These are phyloP conservation scores for Nigrospora sphaerica DNA, from an alignment of 2,329 filamentous ascomycete species.

Conservation along the genomic window DNA sequence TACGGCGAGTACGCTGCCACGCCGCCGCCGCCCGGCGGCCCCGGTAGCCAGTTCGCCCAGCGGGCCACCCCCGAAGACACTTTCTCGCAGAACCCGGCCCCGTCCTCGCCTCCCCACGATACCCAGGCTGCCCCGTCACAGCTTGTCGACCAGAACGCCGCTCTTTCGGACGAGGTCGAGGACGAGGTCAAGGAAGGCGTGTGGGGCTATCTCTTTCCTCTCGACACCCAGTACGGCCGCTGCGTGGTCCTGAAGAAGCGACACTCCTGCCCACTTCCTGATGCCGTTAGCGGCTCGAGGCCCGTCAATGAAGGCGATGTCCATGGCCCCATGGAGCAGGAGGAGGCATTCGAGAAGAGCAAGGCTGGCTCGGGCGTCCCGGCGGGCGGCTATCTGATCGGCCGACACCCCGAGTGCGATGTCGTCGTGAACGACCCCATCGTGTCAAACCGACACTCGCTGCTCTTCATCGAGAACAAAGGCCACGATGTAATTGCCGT, in stretches of 20 bases:
- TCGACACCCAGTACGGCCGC: constrained; percentile 63
- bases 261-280: constrained; percentile 58
- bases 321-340: constrained; percentile 42
- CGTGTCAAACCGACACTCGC: constrained; percentile 80
- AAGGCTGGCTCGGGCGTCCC: constrained; percentile 51
- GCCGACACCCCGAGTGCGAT: constrained; percentile 89
- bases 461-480: constrained; percentile 58
- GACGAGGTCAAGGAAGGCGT: constrained; percentile 80
- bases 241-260: constrained; percentile 70
- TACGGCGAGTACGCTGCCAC: constrained; percentile 67
- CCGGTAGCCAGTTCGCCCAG: constrained; percentile 46
- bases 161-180: constrained; percentile 73
- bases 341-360: constrained; percentile 54
- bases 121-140: constrained; percentile 61
- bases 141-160: constrained; percentile 63
- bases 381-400: constrained; percentile 82
- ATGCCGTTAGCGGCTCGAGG: constrained; percentile 31
- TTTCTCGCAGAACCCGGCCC: constrained; percentile 32
- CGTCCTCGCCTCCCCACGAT: constrained; percentile 59
- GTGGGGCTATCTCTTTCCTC: constrained; percentile 89
- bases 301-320: constrained; percentile 32
- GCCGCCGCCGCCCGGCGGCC: constrained; percentile 56
- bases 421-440: constrained; percentile 68
- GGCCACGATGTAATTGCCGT: constrained; percentile 59
- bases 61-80: constrained; percentile 39